Evolutionary conservation across 495 filamentous ascomycete genomes (phyloP).

Genomic region (Trichoderma virens): DNA sequence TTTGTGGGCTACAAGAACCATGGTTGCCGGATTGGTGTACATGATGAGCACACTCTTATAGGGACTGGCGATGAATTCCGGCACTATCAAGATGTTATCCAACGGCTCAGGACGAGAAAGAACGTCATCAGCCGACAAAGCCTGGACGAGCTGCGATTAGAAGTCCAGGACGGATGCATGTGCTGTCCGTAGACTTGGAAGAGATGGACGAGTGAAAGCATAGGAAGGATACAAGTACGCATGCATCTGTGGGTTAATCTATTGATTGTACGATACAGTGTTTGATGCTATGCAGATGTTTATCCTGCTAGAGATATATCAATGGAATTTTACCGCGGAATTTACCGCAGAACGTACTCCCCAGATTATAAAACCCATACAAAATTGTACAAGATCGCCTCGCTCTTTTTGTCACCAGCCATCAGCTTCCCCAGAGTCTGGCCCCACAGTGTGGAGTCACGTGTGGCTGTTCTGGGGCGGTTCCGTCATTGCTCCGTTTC

Average conservation of each 20-base stretch:
- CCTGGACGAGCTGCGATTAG: not conserved
- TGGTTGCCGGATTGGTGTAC: not conserved
- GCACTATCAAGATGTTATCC: not conserved
- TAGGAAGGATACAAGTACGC: not conserved
- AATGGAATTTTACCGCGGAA: no score
- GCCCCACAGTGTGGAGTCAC: conserved; percentile 2
- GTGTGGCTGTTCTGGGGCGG: conserved; percentile 1
- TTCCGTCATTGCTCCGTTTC: conserved; percentile 2
- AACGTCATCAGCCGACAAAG: not conserved
- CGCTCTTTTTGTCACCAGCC: no score
- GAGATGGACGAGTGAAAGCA: not conserved
- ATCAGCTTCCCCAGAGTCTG: not conserved
- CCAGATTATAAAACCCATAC: no score
- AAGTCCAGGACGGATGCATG: not conserved
- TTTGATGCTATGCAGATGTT: no score
- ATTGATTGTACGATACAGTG: no score
- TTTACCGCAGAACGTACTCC: no score
- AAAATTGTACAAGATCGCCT: no score
- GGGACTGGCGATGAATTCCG: not conserved
- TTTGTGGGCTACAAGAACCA: not conserved
- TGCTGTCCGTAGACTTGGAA: not conserved
- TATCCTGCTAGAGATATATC: no score
- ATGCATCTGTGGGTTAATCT: no score
- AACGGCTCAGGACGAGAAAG: not conserved
- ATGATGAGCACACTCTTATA: not conserved